Evolutionary conservation across 805 yeast genomes (phyloP).

Genomic region (Wickerhamomyces ciferrii): DNA sequence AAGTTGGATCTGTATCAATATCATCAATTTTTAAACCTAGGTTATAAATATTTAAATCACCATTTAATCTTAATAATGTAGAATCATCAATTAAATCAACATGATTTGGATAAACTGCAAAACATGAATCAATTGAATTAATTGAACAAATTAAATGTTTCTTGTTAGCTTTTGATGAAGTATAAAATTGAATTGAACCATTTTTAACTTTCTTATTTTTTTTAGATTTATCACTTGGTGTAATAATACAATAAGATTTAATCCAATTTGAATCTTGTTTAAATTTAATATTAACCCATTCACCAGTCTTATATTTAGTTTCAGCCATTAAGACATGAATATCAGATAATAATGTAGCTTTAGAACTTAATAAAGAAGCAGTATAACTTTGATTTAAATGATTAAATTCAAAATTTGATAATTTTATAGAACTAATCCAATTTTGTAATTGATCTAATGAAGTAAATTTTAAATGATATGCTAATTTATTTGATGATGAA

Average conservation of each 20-base stretch:
- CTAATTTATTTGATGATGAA: constrained; percentile 8
- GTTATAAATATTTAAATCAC: constrained; percentile 40
- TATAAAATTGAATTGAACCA: constrained; percentile 51
- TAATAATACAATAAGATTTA: constrained; percentile 43
- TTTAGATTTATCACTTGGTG: constrained; percentile 33
- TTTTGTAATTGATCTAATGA: constrained; percentile 6
- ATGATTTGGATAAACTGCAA: constrained; percentile 56
- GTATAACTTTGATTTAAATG: constrained; percentile 59
- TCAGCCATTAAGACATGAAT: constrained; percentile 51
- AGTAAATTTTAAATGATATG: constrained; percentile 19
- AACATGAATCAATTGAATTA: constrained; percentile 36
- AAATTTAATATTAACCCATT: constrained; percentile 60
- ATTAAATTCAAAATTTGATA: constrained; percentile 53
- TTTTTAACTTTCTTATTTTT: constrained; percentile 21
- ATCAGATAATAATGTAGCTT: constrained; percentile 52
- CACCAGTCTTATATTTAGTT: constrained; percentile 40
- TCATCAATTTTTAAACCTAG: constrained; percentile 2
- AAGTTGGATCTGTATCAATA: constrained; percentile 2
- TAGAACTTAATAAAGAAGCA: constrained; percentile 55
- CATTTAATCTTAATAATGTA: constrained; percentile 49
- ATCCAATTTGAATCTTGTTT: constrained; percentile 59
- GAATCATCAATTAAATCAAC: constrained; percentile 52
- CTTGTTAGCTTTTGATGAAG: constrained; percentile 41
- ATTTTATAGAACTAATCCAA: constrained; percentile 45
- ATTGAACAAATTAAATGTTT: constrained; percentile 48